Conservation (phyloP, 2,329 filamentous ascomycete species). For the Paracoccidioides lutzii region DNA sequence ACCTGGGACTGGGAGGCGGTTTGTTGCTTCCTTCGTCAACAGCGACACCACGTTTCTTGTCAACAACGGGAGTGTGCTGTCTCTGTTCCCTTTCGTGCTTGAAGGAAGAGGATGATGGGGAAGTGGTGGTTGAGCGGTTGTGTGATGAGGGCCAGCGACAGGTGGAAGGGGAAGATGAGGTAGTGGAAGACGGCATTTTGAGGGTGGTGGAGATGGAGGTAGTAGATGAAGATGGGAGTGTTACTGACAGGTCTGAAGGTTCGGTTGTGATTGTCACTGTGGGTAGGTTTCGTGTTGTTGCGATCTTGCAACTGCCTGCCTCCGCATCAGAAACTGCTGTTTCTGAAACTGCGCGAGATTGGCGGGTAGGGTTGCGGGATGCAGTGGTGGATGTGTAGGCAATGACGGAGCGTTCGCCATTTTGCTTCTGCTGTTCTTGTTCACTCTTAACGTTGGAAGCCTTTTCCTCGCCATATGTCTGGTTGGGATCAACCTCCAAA, state of each 20-base stretch:
- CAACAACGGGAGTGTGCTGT: constrained; percentile 17
- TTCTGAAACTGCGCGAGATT: constrained; percentile 17
- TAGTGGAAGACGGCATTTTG: constrained; percentile 1
- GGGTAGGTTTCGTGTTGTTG: neutral
- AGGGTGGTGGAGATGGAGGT: constrained; percentile 9
- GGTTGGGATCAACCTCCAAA: constrained; percentile 20
- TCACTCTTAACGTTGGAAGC: constrained; percentile 11
- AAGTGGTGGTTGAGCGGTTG: constrained; percentile 5
- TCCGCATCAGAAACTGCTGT: neutral
- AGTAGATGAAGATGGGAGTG: constrained; percentile 2
- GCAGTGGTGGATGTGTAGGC: constrained; percentile 28
- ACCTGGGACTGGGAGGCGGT: constrained; percentile 25
- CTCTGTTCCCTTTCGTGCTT: constrained; percentile 12
- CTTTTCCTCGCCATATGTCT: constrained; percentile 18
- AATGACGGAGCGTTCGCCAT: constrained; percentile 17
- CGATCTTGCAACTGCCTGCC: constrained; percentile 6
- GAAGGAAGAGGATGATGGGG: constrained; percentile 12
- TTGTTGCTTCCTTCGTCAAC: constrained; percentile 34
- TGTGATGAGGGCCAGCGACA: constrained; percentile 7
- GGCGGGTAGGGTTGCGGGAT: constrained; percentile 34
- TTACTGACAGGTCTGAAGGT: constrained; percentile 3
- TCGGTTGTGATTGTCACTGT: neutral
- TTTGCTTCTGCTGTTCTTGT: constrained; percentile 2
- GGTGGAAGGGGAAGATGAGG: neutral
- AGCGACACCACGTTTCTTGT: constrained; percentile 27